Percentiles rank a stretch among this genome's conserved stretches.
Evolutionary conservation across 345 rosid species (phyloP).

Genomic region (Pistacia vera): DNA sequence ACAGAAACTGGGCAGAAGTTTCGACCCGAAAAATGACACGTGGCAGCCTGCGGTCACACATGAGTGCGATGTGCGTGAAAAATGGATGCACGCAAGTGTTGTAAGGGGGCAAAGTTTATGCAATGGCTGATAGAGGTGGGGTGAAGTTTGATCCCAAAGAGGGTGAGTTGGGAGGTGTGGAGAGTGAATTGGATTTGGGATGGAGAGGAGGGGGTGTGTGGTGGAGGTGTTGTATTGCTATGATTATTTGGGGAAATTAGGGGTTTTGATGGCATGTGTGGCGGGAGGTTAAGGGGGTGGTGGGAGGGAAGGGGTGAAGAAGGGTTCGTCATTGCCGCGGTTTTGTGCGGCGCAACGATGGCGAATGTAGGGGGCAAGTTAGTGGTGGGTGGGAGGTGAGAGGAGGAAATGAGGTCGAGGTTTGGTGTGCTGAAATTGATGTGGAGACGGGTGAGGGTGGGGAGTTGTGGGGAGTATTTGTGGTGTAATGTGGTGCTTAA

Average conservation of each 20-base stretch:
- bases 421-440: constrained; percentile 77
- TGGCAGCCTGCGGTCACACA: constrained; percentile 76
- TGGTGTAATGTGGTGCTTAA: constrained; percentile 63
- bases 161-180: constrained; percentile 63
- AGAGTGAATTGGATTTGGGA: constrained; percentile 60
- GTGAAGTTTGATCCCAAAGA: constrained; percentile 58
- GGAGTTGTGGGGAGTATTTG: constrained; percentile 55
- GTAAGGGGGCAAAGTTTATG: constrained; percentile 63
- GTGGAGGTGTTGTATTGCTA: constrained; percentile 74
- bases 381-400: constrained; percentile 78
- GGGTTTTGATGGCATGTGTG: constrained; percentile 50
- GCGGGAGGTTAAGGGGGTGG: constrained; percentile 47
- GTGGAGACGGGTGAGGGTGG: constrained; percentile 51
- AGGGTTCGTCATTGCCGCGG: constrained; percentile 48
- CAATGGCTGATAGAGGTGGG: constrained; percentile 89
- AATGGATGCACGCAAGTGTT: constrained; percentile 97
- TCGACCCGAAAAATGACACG: constrained; percentile 36
- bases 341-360: constrained; percentile 86
- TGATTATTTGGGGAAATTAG: constrained; percentile 87
- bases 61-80: constrained; percentile 55
- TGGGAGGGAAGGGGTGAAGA: constrained; percentile 55
- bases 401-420: constrained; percentile 51
- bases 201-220: constrained; percentile 98
- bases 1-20: constrained; percentile 78
- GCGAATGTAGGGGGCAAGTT: constrained; percentile 80